Base-by-base conservation (phyloP, 495 filamentous ascomycete genomes). In the Podospora anserina region DNA sequence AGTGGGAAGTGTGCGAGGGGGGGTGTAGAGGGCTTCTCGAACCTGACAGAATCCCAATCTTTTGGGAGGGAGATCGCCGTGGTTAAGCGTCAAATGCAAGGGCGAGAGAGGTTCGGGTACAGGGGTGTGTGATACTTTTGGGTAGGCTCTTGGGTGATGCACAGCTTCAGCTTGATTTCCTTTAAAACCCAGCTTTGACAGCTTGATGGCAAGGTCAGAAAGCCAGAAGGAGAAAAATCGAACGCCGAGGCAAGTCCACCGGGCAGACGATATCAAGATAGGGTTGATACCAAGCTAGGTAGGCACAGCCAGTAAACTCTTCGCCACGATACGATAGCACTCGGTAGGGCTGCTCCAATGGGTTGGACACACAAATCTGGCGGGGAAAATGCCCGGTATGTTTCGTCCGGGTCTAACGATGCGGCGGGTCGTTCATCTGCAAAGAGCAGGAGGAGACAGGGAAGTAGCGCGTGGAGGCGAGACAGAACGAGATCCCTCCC, bases 11-110 rank as follows among this genome's bases (percentile, higher is more conserved):
- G 39, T 49, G 9, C 39, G 39, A 13, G 15, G 15, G 39, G 15
- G 2, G 39, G 39, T 49, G 15, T 13, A 9, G 39, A 18, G 15
- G 39, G 9, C 39, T 49, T 49, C 39, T 49, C 39, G 39, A 49
- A 49, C 39, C 39, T 49, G 39, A 49, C 9, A 49, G 39, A 49
- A 34, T 32, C 58, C 16, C 15, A 58, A 58, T 13, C n/a, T 32
- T 53, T 26, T 20, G 5, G 18, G 61, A 28, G 54, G 66, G 49
- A 15, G 66, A 69, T 68, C 66, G 68, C 54, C 54, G 30, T 66
- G 61, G 57, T 65, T 72, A 67, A 68, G 70, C 70, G 68, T 70
- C 68, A 64, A 70, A 70, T 72, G 60, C 66, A 62, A 69, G 27
- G 61, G 64, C 60, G 64, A 58, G 9, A 18, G 39, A 49, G 39